Percentiles rank a stretch among this genome's conserved stretches.
Conservation (phyloP, 2,329 filamentous ascomycete species). For the Fusarium sp. region DNA sequence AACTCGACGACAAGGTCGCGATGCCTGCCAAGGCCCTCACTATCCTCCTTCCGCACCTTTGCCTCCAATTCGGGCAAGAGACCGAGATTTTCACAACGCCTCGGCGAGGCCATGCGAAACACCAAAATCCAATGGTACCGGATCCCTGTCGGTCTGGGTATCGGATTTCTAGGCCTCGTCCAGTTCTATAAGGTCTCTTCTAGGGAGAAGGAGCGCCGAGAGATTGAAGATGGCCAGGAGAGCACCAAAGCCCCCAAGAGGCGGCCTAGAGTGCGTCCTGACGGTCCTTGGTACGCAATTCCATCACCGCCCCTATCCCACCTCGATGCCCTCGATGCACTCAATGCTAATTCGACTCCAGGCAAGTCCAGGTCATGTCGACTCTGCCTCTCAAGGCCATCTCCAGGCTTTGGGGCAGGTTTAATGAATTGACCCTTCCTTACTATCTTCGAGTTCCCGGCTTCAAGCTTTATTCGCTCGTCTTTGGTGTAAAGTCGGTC, state of each 20-base stretch:
- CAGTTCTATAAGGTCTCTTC: slow-evolving; percentile 83
- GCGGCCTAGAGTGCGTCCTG: slow-evolving; percentile 76
- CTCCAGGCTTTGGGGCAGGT: slow-evolving; percentile 88
- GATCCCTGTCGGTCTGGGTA: slow-evolving; percentile 87
- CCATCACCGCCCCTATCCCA: slow-evolving; percentile 22
- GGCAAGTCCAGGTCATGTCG: slow-evolving; percentile 93
- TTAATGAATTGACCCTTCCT: slow-evolving; percentile 90
- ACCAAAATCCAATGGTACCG: slow-evolving; percentile 85
- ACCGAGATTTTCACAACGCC: slow-evolving; percentile 63
- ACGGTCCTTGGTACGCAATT: slow-evolving; percentile 79
- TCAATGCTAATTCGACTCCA: slow-evolving; percentile 44
- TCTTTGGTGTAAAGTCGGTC: slow-evolving; percentile 84
- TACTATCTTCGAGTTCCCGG: slow-evolving; percentile 89
- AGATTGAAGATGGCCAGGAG: slow-evolving; percentile 58
- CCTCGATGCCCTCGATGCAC: neutral
- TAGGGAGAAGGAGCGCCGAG: slow-evolving; percentile 63
- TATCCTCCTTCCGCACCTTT: slow-evolving; percentile 45
- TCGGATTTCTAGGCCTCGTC: slow-evolving; percentile 84
- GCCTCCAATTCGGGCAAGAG: slow-evolving; percentile 56
- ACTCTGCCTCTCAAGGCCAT: slow-evolving; percentile 91
- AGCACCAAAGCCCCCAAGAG: slow-evolving; percentile 59
- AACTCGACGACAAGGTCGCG: slow-evolving; percentile 39
- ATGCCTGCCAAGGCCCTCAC: slow-evolving; percentile 40
- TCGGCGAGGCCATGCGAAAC: slow-evolving; percentile 62
- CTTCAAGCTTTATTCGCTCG: slow-evolving; percentile 90